A percentile compares a stretch with the other conserved stretches of the same genome.
phyloP scores from a whole-genome alignment of 805 yeast species.

The Yarrowia divulgata region DNA sequence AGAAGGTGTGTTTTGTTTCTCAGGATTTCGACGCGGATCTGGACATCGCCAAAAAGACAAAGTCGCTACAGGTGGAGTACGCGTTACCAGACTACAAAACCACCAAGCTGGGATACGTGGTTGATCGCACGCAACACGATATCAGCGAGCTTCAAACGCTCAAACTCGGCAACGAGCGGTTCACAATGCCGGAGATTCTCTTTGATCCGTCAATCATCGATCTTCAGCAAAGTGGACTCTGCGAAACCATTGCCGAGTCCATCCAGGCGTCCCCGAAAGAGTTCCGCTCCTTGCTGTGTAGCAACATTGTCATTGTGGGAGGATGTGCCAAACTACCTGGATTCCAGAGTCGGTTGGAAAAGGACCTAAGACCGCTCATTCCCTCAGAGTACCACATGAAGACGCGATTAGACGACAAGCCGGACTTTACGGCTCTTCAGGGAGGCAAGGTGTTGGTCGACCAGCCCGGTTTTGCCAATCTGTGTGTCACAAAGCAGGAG shows the following conservation, averaged over 20 bases:
- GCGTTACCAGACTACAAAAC: constrained; percentile 88
- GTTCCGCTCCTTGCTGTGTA: constrained; percentile 70
- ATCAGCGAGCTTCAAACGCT: constrained; percentile 63
- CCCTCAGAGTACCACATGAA: constrained; percentile 50
- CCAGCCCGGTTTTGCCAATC: constrained; percentile 46
- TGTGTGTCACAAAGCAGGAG: constrained; percentile 74
- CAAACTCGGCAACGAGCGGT: constrained; percentile 80
- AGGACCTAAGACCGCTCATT: constrained; percentile 49
- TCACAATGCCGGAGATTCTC: constrained; percentile 83
- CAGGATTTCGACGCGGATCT: constrained; percentile 61
- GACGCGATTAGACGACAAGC: constrained; percentile 49
- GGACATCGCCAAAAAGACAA: constrained; percentile 50
- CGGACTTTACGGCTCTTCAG: constrained; percentile 62
- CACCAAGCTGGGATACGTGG: constrained; percentile 75
- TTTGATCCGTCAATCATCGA: constrained; percentile 87
- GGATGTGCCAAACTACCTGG: constrained; percentile 80
- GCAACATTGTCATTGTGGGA: constrained; percentile 82
- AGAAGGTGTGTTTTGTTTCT: constrained; percentile 74
- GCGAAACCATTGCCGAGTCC: constrained; percentile 71
- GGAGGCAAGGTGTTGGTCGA: constrained; percentile 60
- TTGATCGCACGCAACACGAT: constrained; percentile 25
- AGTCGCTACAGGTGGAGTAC: constrained; percentile 63
- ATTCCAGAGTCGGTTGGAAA: constrained; percentile 62
- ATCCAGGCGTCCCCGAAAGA: constrained; percentile 75
- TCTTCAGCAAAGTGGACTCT: constrained; percentile 78